Percentiles rank a stretch among this genome's conserved stretches.
phyloP scores from a whole-genome alignment of 2,329 filamentous ascomycete genomes.

The Acephala macrosclerotiorum region DNA sequence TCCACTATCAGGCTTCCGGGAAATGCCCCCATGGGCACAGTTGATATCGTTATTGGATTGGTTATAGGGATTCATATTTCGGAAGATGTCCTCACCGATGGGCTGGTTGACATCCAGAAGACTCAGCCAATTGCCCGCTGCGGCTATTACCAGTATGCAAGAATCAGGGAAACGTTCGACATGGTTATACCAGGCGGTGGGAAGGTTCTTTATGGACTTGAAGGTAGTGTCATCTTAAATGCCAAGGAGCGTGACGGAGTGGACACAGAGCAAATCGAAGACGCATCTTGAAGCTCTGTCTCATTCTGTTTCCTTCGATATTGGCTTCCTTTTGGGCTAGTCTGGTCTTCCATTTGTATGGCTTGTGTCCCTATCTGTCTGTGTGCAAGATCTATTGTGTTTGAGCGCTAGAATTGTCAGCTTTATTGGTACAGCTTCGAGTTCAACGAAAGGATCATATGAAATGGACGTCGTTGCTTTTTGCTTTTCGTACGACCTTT shows the following conservation, averaged over 20 bases:
- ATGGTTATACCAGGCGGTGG: constrained; percentile 58
- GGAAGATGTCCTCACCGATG: constrained; percentile 60
- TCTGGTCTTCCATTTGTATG: too few species aligned
- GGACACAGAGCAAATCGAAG: background rate
- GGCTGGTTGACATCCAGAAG: constrained; percentile 62
- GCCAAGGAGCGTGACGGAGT: constrained; percentile 3
- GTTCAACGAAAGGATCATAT: too few species aligned
- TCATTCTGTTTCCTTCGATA: background rate
- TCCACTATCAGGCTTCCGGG: constrained; percentile 61
- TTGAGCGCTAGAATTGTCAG: too few species aligned
- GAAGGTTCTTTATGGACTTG: constrained; percentile 46
- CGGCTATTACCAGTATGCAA: constrained; percentile 66
- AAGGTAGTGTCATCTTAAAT: constrained; percentile 44
- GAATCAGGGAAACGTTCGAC: constrained; percentile 63
- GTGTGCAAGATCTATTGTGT: too few species aligned
- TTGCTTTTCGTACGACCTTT: too few species aligned
- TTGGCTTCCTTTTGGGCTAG: too few species aligned
- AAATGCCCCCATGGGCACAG: constrained; percentile 62
- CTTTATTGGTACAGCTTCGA: too few species aligned
- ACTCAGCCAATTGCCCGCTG: constrained; percentile 65
- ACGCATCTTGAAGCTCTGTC: background rate
- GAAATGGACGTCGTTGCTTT: too few species aligned
- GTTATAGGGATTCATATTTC: constrained; percentile 65
- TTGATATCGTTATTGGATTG: constrained; percentile 61
- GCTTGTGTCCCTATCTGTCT: too few species aligned